Conservation (phyloP, 768 basidiomycete genomes). For the Hygrophoropsis aurantiaca region DNA sequence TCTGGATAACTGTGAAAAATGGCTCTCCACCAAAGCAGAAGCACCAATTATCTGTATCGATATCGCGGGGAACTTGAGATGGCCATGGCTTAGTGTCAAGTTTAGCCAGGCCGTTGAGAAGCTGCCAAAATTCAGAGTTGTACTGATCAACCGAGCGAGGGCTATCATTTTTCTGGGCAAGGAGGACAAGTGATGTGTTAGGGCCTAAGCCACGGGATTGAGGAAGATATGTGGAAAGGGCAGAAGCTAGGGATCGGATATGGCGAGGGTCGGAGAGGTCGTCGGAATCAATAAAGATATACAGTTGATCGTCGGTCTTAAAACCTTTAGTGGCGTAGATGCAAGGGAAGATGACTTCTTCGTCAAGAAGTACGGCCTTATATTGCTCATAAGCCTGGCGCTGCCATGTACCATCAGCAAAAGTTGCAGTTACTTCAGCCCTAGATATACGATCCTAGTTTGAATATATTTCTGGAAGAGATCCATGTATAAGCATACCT, state of each 20-base stretch:
- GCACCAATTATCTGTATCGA: slow-evolving; percentile 20
- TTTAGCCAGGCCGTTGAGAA: slow-evolving; percentile 18
- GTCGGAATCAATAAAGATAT: slow-evolving; percentile 21
- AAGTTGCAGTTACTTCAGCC: slow-evolving; percentile 12
- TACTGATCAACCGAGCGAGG: slow-evolving; percentile 17
- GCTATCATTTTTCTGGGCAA: slow-evolving; percentile 12
- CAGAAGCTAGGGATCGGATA: slow-evolving; percentile 16
- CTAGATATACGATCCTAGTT: slow-evolving; percentile 5
- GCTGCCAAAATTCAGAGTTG: slow-evolving; percentile 16
- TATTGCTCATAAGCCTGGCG: slow-evolving; percentile 16
- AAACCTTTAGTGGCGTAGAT: slow-evolving; percentile 22
- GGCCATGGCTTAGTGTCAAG: slow-evolving; percentile 18
- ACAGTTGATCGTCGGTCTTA: slow-evolving; percentile 18
- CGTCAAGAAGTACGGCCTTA: slow-evolving; percentile 18
- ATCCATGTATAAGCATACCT: slow-evolving; percentile 4
- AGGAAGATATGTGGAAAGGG: slow-evolving; percentile 11
- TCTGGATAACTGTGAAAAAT: slow-evolving; percentile 20
- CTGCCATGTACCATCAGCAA: slow-evolving; percentile 16
- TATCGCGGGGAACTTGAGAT: slow-evolving; percentile 12
- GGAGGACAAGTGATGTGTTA: slow-evolving; percentile 18
- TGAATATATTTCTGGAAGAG: background rate
- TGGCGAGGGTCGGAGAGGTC: slow-evolving; percentile 20
- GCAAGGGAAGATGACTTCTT: slow-evolving; percentile 20
- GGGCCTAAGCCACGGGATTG: slow-evolving; percentile 16
- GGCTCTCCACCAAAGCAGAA: slow-evolving; percentile 20